phyloP scores from a whole-genome alignment of 2,329 filamentous ascomycete genomes.

The Periconia macrospinosa region DNA sequence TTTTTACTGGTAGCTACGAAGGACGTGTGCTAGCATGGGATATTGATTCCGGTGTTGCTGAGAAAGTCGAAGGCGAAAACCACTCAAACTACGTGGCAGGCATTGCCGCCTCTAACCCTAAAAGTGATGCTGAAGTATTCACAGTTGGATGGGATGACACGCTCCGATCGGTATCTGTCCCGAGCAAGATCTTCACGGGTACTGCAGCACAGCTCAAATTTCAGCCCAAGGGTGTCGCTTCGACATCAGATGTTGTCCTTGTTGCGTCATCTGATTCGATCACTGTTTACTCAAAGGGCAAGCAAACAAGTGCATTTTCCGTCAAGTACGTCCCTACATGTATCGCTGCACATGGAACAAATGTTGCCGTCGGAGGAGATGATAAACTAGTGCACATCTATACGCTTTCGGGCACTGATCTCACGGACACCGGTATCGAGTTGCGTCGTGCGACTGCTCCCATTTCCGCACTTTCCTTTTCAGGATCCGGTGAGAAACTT shows the following conservation, averaged over 20 bases:
- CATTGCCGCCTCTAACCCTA: slow-evolving; percentile 57
- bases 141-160: slow-evolving; percentile 95
- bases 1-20: slow-evolving; percentile 92
- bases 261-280: slow-evolving; percentile 60
- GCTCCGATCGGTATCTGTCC: slow-evolving; percentile 75
- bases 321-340: slow-evolving; percentile 69
- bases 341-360: slow-evolving; percentile 68
- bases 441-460: slow-evolving; percentile 70
- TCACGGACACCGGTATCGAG: slow-evolving; percentile 55
- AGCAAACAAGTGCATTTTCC: slow-evolving; percentile 61
- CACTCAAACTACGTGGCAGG: slow-evolving; percentile 87
- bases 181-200: slow-evolving; percentile 74
- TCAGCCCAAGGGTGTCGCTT: slow-evolving; percentile 76
- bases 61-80: slow-evolving; percentile 73
- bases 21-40: slow-evolving; percentile 88
- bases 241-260: slow-evolving; percentile 56
- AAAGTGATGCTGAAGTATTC: slow-evolving; percentile 60
- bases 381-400: slow-evolving; percentile 78
- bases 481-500: slow-evolving; percentile 72
- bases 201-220: slow-evolving; percentile 67
- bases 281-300: slow-evolving; percentile 61
- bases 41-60: slow-evolving; percentile 66
- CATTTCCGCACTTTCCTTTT: slow-evolving; percentile 83
- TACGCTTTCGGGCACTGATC: slow-evolving; percentile 60
- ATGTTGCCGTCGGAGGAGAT: slow-evolving; percentile 76